Conservation (phyloP, 164 flowering plant genomes). For the Protea cynaroides region DNA sequence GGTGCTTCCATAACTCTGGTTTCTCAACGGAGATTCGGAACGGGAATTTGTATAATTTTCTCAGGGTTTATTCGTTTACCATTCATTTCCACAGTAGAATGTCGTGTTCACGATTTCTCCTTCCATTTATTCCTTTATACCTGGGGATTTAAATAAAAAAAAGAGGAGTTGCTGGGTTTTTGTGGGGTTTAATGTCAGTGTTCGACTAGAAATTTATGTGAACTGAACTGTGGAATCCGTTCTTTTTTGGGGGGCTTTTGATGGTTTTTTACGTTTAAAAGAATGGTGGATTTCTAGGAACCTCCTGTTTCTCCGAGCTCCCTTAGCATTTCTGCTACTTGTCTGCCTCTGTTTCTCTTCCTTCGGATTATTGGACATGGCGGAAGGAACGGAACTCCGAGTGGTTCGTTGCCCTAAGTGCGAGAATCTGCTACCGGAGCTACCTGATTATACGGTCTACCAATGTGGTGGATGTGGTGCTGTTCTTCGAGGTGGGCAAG, state of each 20-base stretch:
- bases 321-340: not conserved
- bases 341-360: not conserved
- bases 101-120: too few relatives aligned
- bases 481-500: conserved; percentile 42
- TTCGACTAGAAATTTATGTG: not conserved
- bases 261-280: not conserved
- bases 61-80: too few relatives aligned
- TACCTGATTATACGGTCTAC: conserved; percentile 36
- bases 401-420: conserved; percentile 66
- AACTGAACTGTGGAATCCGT: not conserved
- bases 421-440: conserved; percentile 47
- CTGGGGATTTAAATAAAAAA: too few relatives aligned
- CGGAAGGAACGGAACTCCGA: conserved; percentile 38
- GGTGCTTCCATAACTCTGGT: too few relatives aligned
- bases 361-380: conserved; percentile 24
- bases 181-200: not conserved
- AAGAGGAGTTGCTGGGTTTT: not conserved
- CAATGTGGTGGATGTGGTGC: conserved; percentile 62
- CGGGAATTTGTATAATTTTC: too few relatives aligned
- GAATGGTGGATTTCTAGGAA: not conserved
- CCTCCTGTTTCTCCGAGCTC: not conserved
- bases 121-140: too few relatives aligned
- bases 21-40: too few relatives aligned
- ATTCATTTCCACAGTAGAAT: too few relatives aligned
- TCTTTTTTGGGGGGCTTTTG: not conserved